Base-by-base conservation (phyloP, 345 rosid genomes). In the Rhizophora mangle region DNA sequence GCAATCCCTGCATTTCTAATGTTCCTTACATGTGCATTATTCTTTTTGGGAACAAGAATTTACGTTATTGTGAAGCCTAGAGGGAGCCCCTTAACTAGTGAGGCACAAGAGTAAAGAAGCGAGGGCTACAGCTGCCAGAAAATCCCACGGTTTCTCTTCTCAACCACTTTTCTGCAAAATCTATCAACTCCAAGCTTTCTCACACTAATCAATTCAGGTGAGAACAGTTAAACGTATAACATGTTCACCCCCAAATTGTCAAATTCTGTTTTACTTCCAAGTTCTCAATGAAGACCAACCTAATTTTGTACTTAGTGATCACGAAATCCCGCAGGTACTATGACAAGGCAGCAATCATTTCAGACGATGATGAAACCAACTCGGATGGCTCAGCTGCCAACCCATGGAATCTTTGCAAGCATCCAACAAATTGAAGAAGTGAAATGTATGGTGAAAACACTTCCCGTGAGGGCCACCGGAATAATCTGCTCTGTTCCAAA, bases 361-460 rank as follows among this genome's bases (percentile, higher is more conserved):
- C 86, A 6, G 68, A 56, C 3, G 69, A 77, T 1, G 88, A 84
- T 67, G 54, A 76, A 64, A 51, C 87, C 68, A 77, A 84, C 30
- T n/a, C 32, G 6, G 85, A 89, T 10, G 92, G 90, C 0, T 81
- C 88, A 1, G 71, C 90, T 2, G 47, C 49, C 0, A 60, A 85
- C 49, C 87, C 89, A n/a, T 89, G 90, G 92, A 82, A 60, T 26
- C 86, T 89, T 0, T 89, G 91, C 47, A 84, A 84, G 92, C 80
- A 37, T 84, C 68, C 91, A 89, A 37, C 91, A 89, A 80, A 86
- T 85, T 26, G 91, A 89, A 81, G 83, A 24, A 24, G 24, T 74
- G 71, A 89, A 89, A 76, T 89, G 89, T 34, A 58, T 83, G 67
- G 15, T 81, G 55, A 74, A 88, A 22, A 81, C 87, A 59, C 72